Evolutionary conservation across 768 basidiomycete species (phyloP), one percentile per base, ranked within the genome.

Genomic region (Termitomyces sp.): DNA sequence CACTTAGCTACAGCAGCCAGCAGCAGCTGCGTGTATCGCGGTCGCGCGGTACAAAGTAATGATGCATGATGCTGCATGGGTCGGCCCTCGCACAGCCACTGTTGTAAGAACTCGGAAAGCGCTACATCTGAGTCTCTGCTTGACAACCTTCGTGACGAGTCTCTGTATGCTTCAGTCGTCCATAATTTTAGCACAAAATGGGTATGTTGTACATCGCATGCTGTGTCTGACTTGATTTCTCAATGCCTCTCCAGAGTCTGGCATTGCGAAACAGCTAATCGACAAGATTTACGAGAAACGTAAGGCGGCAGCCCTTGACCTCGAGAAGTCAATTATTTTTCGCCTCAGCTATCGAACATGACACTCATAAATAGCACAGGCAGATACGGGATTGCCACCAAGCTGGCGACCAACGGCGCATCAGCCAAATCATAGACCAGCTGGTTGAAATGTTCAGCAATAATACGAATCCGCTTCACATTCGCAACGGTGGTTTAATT

Each of bases 251-350:
- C n/a, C 40, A 93, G 91, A 94, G 65, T 75, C 84, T 55, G 80
- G 83, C 58, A 82, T 92, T 49, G 77, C 88, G 43, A 88, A 87
- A 68, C 91, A 91, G 67, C 77, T 94, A 56, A 81, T 91, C 47
- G 91, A 94, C 83, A 93, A 93, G 78, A 88, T 94, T 71, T 97
- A 98, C 69, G 95, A 98, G 79, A 94, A 94, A 74, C 84, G 95
- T 57, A 97, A 98, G 74, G 85, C 91, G 8, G 94, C 95, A 7
- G 96, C 96, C 8, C 84, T 95, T 51, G 95, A 98, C 52, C 83
- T 98, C 52, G 95, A 98, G 77, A 97, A 94, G 94, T 94, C 68
- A 63, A 73, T 66, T 54, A 12, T 31, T 12, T 56, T 35, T 58
- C 33, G 46, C 23, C 21, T 26, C 10, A 59, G 28, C 45, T 51